Evolutionary conservation across 2,329 filamentous ascomycete species (phyloP), one percentile per base, ranked within the genome.

Genomic region (Cadophora malorum): DNA sequence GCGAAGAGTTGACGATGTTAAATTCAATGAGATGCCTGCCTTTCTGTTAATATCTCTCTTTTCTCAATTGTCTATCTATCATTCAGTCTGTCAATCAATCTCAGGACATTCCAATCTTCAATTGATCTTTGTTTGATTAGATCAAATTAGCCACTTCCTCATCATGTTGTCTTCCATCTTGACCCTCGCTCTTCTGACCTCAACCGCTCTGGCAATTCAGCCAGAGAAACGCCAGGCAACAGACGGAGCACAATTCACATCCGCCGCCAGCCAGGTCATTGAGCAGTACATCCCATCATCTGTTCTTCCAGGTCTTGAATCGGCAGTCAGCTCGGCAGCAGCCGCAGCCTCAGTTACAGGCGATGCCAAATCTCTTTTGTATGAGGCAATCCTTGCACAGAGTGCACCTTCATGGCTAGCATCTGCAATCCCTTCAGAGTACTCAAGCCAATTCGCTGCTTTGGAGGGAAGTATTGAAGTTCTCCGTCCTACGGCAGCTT

Each of bases 241-340:
- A 41, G 50, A 67, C 38, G 59, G 28, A 4, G 65, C 56, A 8
- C 67, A 72, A 45, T 76, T 78, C 67, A 71, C 72, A 28, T 69
- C 69, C 31, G 76, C 74, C 31, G 75, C 74, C 25, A 61, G 69
- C 33, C 71, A 74, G 16, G 69, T 79, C 1, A 70, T 79, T 10
- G 74, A 75, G 9, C 62, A 70, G 9, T 79, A 79, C 69, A 74
- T 79, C 35, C 77, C 78, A 2, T 28, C 73, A 7, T 67, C 72
- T 1, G 71, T 72, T 47, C 74, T 75, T 62, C 60, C 68, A 45
- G 67, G 69, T 53, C 59, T 76, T 10, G 71, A 71, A 14, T 73
- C 75, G 47, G 73, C 73, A 16, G 71, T 78, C 53, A 69, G 69
- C 68, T 64, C 73, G 65, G 70, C 76, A 71, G 76, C 76, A n/a